Conservation (phyloP, 1,284 basidiomycete genomes). For the Coniferiporia sulphurascens region DNA sequence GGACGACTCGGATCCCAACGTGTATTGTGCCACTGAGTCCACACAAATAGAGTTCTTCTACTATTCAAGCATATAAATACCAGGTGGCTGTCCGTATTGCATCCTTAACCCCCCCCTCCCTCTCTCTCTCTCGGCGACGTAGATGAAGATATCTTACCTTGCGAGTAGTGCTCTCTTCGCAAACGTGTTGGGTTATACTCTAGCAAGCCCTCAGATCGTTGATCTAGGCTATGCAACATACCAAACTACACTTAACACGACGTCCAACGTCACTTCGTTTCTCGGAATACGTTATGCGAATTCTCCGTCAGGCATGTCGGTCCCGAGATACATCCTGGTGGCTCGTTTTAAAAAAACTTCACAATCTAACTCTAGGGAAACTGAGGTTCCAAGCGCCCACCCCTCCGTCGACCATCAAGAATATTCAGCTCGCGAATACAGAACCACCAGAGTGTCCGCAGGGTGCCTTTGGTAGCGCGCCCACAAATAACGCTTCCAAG, state of each 20-base stretch:
- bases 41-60: too few relatives aligned
- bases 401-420: slow-evolving; percentile 24
- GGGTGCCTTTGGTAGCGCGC: slow-evolving; percentile 8
- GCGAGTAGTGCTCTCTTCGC: not conserved
- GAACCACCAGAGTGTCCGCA: not conserved
- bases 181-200: not conserved
- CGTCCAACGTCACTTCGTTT: slow-evolving; percentile 25
- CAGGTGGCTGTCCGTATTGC: too few relatives aligned
- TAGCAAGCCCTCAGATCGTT: slow-evolving; percentile 19
- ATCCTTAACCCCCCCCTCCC: too few relatives aligned
- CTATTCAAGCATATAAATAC: too few relatives aligned
- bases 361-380: slow-evolving; percentile 21
- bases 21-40: too few relatives aligned
- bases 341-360: too few relatives aligned
- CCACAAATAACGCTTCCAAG: too few relatives aligned
- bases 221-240: slow-evolving; percentile 32
- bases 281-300: slow-evolving; percentile 32
- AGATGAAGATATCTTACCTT: not conserved
- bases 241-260: slow-evolving; percentile 26
- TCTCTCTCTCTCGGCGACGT: not conserved
- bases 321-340: not conserved
- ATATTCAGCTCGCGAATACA: not conserved
- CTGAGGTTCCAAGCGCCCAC: slow-evolving; percentile 34
- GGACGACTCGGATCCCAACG: too few relatives aligned
- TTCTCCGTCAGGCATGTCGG: slow-evolving; percentile 22